Evolutionary conservation across 2,329 filamentous ascomycete genomes (phyloP).

Genomic region (Curvularia sp.): DNA sequence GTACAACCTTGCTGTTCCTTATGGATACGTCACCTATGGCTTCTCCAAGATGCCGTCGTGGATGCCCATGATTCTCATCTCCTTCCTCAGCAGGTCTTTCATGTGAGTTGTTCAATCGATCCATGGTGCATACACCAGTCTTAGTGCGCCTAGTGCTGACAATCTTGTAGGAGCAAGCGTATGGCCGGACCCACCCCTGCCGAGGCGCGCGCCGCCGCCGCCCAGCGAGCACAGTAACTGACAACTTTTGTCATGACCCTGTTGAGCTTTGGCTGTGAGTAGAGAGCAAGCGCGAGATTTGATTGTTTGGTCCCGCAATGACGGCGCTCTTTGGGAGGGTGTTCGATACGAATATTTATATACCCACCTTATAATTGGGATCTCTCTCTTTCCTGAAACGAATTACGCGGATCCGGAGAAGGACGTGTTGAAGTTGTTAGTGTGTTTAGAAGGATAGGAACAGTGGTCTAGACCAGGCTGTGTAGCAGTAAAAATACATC

Average conservation of each 20-base stretch:
- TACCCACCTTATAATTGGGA: slow-evolving; percentile 4
- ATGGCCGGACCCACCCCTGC: slow-evolving; percentile 19
- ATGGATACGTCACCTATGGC: slow-evolving; percentile 71
- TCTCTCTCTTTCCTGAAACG: neutral
- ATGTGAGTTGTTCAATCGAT: slow-evolving; percentile 64
- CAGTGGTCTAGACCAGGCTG: neutral
- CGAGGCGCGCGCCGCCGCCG: slow-evolving; percentile 8
- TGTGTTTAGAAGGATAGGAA: neutral
- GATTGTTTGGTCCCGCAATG: neutral
- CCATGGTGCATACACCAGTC: neutral
- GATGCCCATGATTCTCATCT: slow-evolving; percentile 78
- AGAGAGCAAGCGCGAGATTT: neutral
- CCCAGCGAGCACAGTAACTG: slow-evolving; percentile 16
- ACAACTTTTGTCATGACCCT: neutral
- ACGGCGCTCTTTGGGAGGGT: too few relatives aligned
- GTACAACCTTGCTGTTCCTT: slow-evolving; percentile 66
- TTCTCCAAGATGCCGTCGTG: slow-evolving; percentile 69
- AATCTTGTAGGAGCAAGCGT: slow-evolving; percentile 18
- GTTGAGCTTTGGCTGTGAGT: neutral
- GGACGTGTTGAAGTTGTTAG: neutral
- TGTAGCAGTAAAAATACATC: neutral
- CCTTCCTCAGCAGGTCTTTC: slow-evolving; percentile 74
- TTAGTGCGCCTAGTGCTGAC: slow-evolving; percentile 5
- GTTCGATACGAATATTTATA: slow-evolving; percentile 1
- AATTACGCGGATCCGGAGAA: neutral